These are phyloP conservation scores for Saraca asoca DNA, from an alignment of 331 rosid genomes.

Conservation along the genomic window DNA sequence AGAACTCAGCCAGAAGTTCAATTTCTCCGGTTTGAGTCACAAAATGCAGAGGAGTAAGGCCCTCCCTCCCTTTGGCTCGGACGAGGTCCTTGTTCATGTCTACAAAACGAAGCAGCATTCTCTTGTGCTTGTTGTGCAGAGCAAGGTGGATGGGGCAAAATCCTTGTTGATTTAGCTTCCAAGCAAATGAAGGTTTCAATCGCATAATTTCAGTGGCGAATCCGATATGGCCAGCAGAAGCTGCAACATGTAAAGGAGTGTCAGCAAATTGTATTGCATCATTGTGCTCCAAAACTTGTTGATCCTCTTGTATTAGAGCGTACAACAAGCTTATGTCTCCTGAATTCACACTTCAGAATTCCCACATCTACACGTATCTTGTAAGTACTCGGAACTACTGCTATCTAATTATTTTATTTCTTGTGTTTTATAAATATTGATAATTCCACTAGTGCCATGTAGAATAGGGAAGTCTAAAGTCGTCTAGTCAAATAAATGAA, in stretches of 20 bases:
- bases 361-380: no score
- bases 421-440: no score
- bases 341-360: no score
- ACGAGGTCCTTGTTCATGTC: slow-evolving; percentile 17
- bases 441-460: no score
- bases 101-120: slow-evolving; percentile 29
- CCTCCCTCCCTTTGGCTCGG: no score
- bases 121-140: slow-evolving; percentile 28
- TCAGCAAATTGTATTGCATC: slow-evolving; percentile 34
- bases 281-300: slow-evolving; percentile 13
- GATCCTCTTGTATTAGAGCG: slow-evolving; percentile 29
- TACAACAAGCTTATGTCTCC: slow-evolving; percentile 42
- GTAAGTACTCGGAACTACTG: no score
- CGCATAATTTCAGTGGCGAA: slow-evolving; percentile 46
- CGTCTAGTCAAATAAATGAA: no score
- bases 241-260: slow-evolving; percentile 48
- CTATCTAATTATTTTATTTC: no score
- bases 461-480: no score
- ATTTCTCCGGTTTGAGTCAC: no score
- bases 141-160: slow-evolving; percentile 47
- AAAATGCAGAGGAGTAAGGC: no score
- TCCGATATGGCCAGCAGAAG: slow-evolving; percentile 29
- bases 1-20: no score
- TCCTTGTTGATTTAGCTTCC: slow-evolving; percentile 43
- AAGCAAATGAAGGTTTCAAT: slow-evolving; percentile 45